Evolutionary conservation across 225 moss, liverwort and hornwort genomes (phyloP), one percentile per base, ranked within the genome.

Genomic region (Climacium dendroides): DNA sequence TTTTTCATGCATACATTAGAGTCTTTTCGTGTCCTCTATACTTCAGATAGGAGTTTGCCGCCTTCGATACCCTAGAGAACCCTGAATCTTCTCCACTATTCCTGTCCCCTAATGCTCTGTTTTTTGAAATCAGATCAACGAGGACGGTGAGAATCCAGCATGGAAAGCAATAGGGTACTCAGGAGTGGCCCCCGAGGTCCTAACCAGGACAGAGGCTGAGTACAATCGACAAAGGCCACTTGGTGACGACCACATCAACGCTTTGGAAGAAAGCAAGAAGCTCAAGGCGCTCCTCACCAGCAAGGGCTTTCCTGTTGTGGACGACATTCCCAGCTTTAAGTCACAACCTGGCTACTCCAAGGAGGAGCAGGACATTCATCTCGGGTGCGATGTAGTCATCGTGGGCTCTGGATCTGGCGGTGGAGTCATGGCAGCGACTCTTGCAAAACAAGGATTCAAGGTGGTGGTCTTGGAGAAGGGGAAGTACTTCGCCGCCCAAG

Each of bases 331-430:
- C 37, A 83, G 64, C 57, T 89, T 96, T 5, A 32, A 22, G 25
- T 26, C 29, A 3, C 64, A 88, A 50, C 59, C 72, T 9, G 88
- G 80, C 30, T 47, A 39, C 34, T n/a, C 61, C 14, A 64, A 64
- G 57, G 84, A 62, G 19, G 83, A 74, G 53, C 86, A 50, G 29
- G 89, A 90, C 69, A 43, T 98, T 24, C 71, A 92, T 19, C 76
- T 97, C 18, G 87, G 92, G 64, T 98, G 98, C 60, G 98, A 98
- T 82, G 94, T 88, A 3, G 96, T 97, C 16, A 86, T 98, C 3
- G 94, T 98, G 23, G 98, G 98, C 28, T 98, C 98, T 15, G 98
- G 98, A 9, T 95, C 96, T 16, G 98, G 98, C 10, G 98, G 98
- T 30, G 98, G 96, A 19, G 97, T 98, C 9, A 91, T 95, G 69